phyloP scores from a whole-genome alignment of 208 protist genomes.

The Porcisia hertigi region DNA sequence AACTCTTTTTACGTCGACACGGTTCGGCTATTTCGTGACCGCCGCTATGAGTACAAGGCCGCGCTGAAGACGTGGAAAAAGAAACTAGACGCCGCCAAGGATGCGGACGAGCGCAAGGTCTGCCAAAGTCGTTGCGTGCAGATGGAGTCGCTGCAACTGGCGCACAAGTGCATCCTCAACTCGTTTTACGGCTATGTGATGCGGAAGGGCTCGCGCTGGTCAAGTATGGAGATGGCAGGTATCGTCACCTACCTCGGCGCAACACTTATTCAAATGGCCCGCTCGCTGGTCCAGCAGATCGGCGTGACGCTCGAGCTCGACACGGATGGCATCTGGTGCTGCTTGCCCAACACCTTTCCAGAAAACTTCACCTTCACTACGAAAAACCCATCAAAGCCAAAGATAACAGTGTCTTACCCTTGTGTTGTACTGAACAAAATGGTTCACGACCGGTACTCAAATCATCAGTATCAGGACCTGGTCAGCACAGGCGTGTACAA shows the following conservation, averaged over 20 bases:
- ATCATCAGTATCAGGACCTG: slow-evolving; percentile 98
- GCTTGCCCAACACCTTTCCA: slow-evolving; percentile 97
- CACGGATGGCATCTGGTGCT: slow-evolving; percentile 99
- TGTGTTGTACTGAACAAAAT: slow-evolving; percentile 99
- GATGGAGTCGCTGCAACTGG: slow-evolving; percentile 99
- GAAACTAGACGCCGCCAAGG: slow-evolving; percentile 84
- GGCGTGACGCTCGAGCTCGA: slow-evolving; percentile 99
- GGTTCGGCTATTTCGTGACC: slow-evolving; percentile 98
- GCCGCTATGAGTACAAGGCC: slow-evolving; percentile 99
- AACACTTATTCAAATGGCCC: slow-evolving; percentile 98
- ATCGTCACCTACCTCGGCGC: slow-evolving; percentile 98
- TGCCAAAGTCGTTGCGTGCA: slow-evolving; percentile 95
- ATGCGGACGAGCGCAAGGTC: slow-evolving; percentile 84
- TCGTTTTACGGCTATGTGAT: slow-evolving; percentile 99
- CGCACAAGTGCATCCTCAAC: slow-evolving; percentile 99
- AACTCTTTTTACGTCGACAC: slow-evolving; percentile 99
- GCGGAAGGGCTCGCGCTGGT: slow-evolving; percentile 98
- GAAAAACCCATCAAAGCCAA: slow-evolving; percentile 52
- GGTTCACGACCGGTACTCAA: slow-evolving; percentile 97
- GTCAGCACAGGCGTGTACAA: slow-evolving; percentile 71
- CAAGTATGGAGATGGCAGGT: slow-evolving; percentile 99
- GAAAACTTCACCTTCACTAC: slow-evolving; percentile 95
- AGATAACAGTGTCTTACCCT: slow-evolving; percentile 94
- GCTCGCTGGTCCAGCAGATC: slow-evolving; percentile 97
- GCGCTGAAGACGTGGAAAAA: slow-evolving; percentile 96